phyloP scores from a whole-genome alignment of 1,284 basidiomycete genomes.

The Papiliotrema fonsecae region DNA sequence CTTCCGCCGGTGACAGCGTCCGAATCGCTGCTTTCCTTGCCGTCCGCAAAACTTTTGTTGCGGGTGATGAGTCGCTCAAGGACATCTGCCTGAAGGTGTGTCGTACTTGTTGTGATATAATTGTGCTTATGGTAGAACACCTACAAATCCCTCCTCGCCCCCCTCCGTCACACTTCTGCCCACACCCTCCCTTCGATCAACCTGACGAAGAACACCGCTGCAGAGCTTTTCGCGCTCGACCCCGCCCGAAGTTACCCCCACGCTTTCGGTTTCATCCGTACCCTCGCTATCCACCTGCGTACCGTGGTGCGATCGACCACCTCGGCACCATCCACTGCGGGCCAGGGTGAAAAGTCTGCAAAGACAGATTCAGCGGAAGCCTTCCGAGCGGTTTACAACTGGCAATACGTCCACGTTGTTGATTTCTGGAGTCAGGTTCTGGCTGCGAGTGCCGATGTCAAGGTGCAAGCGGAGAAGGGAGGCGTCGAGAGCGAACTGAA shows the following conservation, averaged over 20 bases:
- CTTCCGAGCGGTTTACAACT: slow-evolving; percentile 92
- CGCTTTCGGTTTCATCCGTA: slow-evolving; percentile 93
- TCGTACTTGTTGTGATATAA: too few relatives aligned
- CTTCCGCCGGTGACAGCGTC: slow-evolving; percentile 70
- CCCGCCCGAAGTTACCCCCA: slow-evolving; percentile 67
- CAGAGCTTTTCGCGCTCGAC: slow-evolving; percentile 80
- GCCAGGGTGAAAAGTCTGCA: background rate
- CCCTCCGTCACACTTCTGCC: slow-evolving; percentile 59
- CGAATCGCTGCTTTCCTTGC: slow-evolving; percentile 86
- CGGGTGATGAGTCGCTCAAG: slow-evolving; percentile 73
- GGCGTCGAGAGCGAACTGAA: slow-evolving; percentile 71
- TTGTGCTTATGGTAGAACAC: slow-evolving; percentile 56
- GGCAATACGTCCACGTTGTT: slow-evolving; percentile 94
- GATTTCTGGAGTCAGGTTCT: slow-evolving; percentile 96
- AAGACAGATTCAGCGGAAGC: slow-evolving; percentile 53
- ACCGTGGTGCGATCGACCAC: slow-evolving; percentile 50
- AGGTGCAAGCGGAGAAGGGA: slow-evolving; percentile 53
- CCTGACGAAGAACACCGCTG: slow-evolving; percentile 96
- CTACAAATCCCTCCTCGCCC: slow-evolving; percentile 20
- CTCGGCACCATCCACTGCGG: background rate
- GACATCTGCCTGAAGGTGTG: slow-evolving; percentile 81
- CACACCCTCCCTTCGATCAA: slow-evolving; percentile 92
- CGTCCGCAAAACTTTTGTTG: slow-evolving; percentile 72
- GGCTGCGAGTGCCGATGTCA: slow-evolving; percentile 67
- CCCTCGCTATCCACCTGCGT: slow-evolving; percentile 87